Evolutionary conservation across 2,329 filamentous ascomycete species (phyloP), one percentile per base, ranked within the genome.

Genomic region (Fonsecaea multimorphosa): DNA sequence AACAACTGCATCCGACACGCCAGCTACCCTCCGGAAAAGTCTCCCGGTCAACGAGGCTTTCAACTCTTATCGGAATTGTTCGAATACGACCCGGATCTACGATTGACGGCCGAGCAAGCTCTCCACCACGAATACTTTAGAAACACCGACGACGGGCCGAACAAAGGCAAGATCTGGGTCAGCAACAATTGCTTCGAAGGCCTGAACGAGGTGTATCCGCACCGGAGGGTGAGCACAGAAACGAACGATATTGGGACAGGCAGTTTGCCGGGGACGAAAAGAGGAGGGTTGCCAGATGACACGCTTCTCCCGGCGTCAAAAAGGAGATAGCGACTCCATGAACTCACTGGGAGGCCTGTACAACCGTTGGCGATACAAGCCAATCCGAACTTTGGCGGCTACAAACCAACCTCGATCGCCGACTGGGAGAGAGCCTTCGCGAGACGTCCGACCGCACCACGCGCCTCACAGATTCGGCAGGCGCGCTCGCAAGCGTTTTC

Each of bases 181-280:
- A 90, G 86, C 46, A 84, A 87, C 44, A 95, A 96, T 75, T 97
- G 93, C 75, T 99, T 99, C 72, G 92, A 97, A 74, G 93, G 93
- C 0, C 84, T 93, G 59, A 92, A 92, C 78, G 88, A 88, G 68
- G 92, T 95, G 74, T 99, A 99, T 77, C 95, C 95, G 0, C 89
- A 93, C 74, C 86, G 95, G 7, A 87, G 94, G 56, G 93, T 99
- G 46, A 97, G 91, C 72, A 90, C 96, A 73, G 95, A 99, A 74
- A 93, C 97, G 76, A 96, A 97, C 73, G 95, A 98, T 77, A 97
- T 98, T 63, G 85, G 92, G n/a, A 93, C 91, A 0, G 89, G 89
- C 51, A 96, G 92, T 76, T 78, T 97, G 38, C 92, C 94, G 0
- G 95, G 94, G 0, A 97, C 93, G 0, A 98, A 98, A 81, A 84